These are phyloP conservation scores for Colletotrichum paranaense DNA, from an alignment of 2,329 filamentous ascomycete genomes.

Conservation along the genomic window DNA sequence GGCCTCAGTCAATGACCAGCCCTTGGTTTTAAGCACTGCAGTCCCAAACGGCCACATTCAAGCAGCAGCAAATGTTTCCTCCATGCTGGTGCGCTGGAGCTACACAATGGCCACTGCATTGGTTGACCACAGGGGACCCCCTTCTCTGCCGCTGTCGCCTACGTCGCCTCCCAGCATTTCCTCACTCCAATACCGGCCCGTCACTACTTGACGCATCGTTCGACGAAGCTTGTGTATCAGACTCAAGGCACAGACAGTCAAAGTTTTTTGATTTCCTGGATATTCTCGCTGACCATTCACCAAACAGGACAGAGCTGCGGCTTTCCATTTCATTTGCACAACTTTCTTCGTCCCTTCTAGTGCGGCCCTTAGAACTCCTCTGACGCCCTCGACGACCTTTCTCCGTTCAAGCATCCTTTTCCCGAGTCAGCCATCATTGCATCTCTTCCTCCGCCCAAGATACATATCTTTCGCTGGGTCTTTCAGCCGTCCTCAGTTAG, in stretches of 20 bases:
- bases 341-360: conserved; percentile 30
- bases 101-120: conserved; percentile 17
- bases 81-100: background rate
- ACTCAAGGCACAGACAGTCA: conserved; percentile 36
- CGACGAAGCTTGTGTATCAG: conserved; percentile 35
- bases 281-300: conserved; percentile 17
- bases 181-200: conserved; percentile 23
- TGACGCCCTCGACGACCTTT: conserved; percentile 17
- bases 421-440: conserved; percentile 15
- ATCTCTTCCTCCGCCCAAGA: background rate
- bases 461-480: background rate
- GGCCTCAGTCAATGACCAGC: background rate
- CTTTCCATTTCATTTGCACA: conserved; percentile 17
- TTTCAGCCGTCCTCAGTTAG: background rate
- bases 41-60: background rate
- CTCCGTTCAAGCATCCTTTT: conserved; percentile 13
- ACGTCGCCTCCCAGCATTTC: background rate
- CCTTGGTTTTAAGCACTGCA: background rate
- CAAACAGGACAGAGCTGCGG: conserved; percentile 12
- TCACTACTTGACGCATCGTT: conserved; percentile 32
- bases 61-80: background rate
- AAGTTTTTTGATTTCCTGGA: conserved; percentile 25
- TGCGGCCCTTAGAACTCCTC: conserved; percentile 7
- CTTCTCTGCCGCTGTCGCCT: background rate
- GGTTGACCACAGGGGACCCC: conserved; percentile 15